A percentile compares a stretch with the other conserved stretches of the same genome.
Conservation (phyloP, 139 green algal genomes). For the Auxenochlorella protothecoides region DNA sequence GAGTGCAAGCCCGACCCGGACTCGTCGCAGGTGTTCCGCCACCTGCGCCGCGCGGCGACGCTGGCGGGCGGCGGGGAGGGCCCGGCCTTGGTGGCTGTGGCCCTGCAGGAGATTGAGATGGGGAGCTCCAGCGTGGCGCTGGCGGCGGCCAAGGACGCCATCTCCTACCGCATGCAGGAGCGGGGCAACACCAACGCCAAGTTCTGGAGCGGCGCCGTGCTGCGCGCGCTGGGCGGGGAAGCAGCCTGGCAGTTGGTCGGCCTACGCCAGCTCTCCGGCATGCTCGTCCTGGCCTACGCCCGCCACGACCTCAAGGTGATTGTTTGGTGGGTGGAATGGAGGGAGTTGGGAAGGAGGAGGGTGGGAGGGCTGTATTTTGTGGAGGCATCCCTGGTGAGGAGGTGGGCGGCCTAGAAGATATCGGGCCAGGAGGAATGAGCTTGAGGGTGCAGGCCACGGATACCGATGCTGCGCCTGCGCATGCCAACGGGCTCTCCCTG, state of each 20-base stretch:
- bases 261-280: conserved; percentile 76
- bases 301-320: conserved; percentile 15
- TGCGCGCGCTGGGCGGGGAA: conserved; percentile 29
- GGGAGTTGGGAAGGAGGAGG: too few species aligned
- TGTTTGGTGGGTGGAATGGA: too few species aligned
- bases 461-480: too few species aligned
- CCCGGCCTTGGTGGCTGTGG: conserved; percentile 45
- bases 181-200: conserved; percentile 65
- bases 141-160: conserved; percentile 36
- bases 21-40: too few species aligned
- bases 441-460: too few species aligned
- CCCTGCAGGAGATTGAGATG: conserved; percentile 84
- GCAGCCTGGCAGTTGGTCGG: conserved; percentile 42
- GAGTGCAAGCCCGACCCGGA: conserved; percentile 34
- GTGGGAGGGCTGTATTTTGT: too few species aligned
- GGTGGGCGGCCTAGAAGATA: too few species aligned
- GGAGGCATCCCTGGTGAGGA: too few species aligned
- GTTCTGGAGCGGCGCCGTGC: conserved; percentile 45
- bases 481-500: too few species aligned
- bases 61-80: too few species aligned
- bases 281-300: conserved; percentile 66
- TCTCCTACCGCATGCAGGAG: conserved; percentile 43
- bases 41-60: too few species aligned
- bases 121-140: conserved; percentile 54
- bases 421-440: too few species aligned